Conservation (phyloP, 1,139 yeast species). For the Pichia sp. region DNA sequence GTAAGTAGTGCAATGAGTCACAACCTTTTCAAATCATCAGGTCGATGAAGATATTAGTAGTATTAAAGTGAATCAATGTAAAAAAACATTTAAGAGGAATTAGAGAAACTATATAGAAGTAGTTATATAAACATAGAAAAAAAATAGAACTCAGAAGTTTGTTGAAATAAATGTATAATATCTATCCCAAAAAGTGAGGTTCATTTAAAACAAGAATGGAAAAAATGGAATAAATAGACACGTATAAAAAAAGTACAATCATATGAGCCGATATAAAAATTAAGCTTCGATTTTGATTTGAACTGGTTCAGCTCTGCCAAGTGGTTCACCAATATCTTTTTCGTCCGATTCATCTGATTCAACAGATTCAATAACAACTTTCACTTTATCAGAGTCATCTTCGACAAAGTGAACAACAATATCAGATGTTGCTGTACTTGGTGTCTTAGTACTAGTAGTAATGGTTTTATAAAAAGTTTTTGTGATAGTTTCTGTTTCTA, state of each 20-base stretch:
- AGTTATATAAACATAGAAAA: neutral
- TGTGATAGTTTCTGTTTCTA: neutral
- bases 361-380: conserved; percentile 4
- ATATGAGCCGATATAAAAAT: neutral
- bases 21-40: no score
- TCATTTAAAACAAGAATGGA: neutral
- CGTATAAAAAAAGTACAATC: neutral
- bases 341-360: no score
- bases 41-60: no score
- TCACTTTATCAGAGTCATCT: conserved; percentile 5
- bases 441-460: neutral
- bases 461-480: neutral
- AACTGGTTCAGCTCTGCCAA: conserved; percentile 1
- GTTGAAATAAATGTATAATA: neutral
- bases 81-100: no score
- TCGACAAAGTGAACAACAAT: neutral
- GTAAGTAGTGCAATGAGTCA: no score
- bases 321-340: no score
- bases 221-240: neutral
- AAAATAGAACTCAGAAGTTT: neutral
- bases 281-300: neutral
- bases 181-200: neutral
- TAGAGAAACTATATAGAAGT: neutral
- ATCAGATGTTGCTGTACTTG: conserved; percentile 1
- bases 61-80: no score